phyloP scores from a whole-genome alignment of 495 filamentous ascomycete species.

The Penicillium riverlandense region DNA sequence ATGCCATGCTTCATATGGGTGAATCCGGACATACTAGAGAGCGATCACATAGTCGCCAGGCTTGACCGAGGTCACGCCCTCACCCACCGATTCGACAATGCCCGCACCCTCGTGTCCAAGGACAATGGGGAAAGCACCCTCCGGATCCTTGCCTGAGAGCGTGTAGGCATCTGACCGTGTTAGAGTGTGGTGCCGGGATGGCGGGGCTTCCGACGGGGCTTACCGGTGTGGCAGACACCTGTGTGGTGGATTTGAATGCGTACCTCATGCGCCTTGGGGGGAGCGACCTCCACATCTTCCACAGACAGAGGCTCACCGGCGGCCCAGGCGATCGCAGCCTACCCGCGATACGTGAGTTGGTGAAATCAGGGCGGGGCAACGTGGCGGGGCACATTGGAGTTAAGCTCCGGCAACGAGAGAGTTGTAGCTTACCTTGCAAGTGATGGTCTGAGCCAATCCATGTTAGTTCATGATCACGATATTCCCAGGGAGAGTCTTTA shows the following conservation, averaged over 20 bases:
- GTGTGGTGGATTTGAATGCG: conserved; percentile 95
- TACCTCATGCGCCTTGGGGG: conserved; percentile 92
- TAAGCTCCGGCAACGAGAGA: not conserved
- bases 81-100: conserved; percentile 92
- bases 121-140: conserved; percentile 95
- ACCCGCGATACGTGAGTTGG: conserved; percentile 1
- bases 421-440: conserved; percentile 53
- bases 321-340: conserved; percentile 96
- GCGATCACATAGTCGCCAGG: conserved; percentile 76
- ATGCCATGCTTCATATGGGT: not conserved
- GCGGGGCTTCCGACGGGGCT: conserved; percentile 3
- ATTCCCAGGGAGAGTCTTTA: conserved; percentile 11
- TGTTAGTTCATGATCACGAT: not conserved
- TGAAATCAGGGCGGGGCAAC: not conserved
- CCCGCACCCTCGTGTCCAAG: conserved; percentile 96
- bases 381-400: too few relatives aligned
- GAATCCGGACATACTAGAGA: conserved; percentile 63
- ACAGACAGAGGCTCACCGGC: conserved; percentile 81
- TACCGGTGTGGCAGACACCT: conserved; percentile 96
- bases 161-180: conserved; percentile 81
- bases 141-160: conserved; percentile 93
- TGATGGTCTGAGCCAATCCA: conserved; percentile 52
- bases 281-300: conserved; percentile 86
- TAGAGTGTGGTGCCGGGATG: not conserved
- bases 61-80: conserved; percentile 91